A percentile compares a stretch with the other conserved stretches of the same genome.
These are phyloP conservation scores for Naematelia encephala DNA, from an alignment of 768 basidiomycete species.

Conservation along the genomic window DNA sequence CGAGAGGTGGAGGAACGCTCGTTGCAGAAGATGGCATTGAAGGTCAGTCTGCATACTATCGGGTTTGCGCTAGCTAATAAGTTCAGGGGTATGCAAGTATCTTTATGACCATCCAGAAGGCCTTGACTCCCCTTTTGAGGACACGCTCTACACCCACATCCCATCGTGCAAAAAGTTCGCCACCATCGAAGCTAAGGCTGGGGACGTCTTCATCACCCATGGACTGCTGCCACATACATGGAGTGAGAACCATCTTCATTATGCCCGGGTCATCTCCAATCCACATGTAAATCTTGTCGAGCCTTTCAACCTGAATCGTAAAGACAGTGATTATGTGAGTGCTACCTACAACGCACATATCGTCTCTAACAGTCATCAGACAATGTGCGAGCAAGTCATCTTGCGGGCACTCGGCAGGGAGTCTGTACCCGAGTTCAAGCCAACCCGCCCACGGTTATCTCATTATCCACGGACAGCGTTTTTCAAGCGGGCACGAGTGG, in stretches of 20 bases:
- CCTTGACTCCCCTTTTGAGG: slow-evolving; percentile 21
- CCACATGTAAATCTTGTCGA: slow-evolving; percentile 24
- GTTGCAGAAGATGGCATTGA: slow-evolving; percentile 31
- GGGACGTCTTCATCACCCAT: slow-evolving; percentile 25
- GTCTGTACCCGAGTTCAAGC: slow-evolving; percentile 17
- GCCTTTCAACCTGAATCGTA: slow-evolving; percentile 21
- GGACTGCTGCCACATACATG: slow-evolving; percentile 16
- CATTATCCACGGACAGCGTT: slow-evolving; percentile 31
- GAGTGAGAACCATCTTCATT: slow-evolving; percentile 21
- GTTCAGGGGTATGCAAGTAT: slow-evolving; percentile 14
- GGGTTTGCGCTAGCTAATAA: slow-evolving; percentile 15
- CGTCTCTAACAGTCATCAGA: slow-evolving; percentile 7
- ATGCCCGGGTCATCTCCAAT: slow-evolving; percentile 32
- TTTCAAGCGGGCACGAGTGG: slow-evolving; percentile 23
- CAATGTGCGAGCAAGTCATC: slow-evolving; percentile 34
- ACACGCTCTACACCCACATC: slow-evolving; percentile 7
- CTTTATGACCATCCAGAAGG: slow-evolving; percentile 32
- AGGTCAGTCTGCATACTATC: slow-evolving; percentile 23
- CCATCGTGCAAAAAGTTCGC: slow-evolving; percentile 10
- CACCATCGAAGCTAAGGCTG: slow-evolving; percentile 20
- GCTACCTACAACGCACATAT: neutral
- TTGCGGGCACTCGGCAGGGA: slow-evolving; percentile 22
- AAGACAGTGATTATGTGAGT: slow-evolving; percentile 31
- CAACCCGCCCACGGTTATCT: slow-evolving; percentile 16
- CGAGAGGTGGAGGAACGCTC: slow-evolving; percentile 22